Evolutionary conservation across 306 rosid genomes (phyloP).

Genomic region (Malus domestica): ASM211411v1 NC_041791.1:37285001-37285500

Average conservation of each 20-base stretch:
- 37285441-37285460: not conserved
- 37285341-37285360: not conserved
- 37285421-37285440: not conserved
- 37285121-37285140: not conserved
- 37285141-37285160: not conserved
- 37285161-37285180: slow-evolving; percentile 86
- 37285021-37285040: slow-evolving; percentile 81
- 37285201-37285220: slow-evolving; percentile 92
- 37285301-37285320: slow-evolving; percentile 5
- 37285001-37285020: slow-evolving; percentile 91
- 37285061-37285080: slow-evolving; percentile 11
- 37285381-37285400: not conserved
- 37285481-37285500: not conserved
- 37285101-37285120: not conserved
- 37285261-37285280: slow-evolving; percentile 11
- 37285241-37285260: slow-evolving; percentile 35
- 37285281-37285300: not conserved
- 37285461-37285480: not conserved
- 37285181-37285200: slow-evolving; percentile 79
- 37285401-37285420: not conserved
- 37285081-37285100: slow-evolving; percentile 9
- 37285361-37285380: not conserved
- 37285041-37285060: slow-evolving; percentile 83
- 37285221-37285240: slow-evolving; percentile 57
- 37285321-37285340: not conserved